Evolutionary conservation across 805 yeast genomes (phyloP).

Genomic region (Yarrowia alimentaria): DNA sequence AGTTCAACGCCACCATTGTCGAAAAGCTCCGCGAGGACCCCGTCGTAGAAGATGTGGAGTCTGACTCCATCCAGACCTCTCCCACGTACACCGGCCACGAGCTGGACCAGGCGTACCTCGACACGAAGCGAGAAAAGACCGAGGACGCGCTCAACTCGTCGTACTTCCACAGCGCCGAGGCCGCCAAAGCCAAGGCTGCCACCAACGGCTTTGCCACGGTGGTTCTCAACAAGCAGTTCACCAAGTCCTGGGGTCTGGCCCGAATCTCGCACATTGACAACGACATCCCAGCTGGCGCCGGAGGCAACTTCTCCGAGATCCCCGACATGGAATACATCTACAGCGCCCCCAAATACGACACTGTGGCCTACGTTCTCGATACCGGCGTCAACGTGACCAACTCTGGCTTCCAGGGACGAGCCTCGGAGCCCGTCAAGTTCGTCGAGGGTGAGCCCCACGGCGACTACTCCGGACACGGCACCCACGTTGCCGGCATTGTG

Average conservation of each 20-base stretch:
- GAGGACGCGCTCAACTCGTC: no score
- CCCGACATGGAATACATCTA: slow-evolving; percentile 11
- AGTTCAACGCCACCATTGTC: not conserved
- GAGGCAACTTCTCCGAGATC: slow-evolving; percentile 7
- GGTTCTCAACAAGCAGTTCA: slow-evolving; percentile 41
- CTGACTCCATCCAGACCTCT: slow-evolving; percentile 9
- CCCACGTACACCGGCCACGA: not conserved
- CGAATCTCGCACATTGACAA: slow-evolving; percentile 55
- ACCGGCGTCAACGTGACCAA: slow-evolving; percentile 81
- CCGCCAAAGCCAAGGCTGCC: not conserved
- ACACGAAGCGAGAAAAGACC: no score
- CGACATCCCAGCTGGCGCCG: slow-evolving; percentile 2
- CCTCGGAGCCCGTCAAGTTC: slow-evolving; percentile 79
- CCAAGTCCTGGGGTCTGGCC: slow-evolving; percentile 94
- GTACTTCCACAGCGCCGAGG: not conserved
- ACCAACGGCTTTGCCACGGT: not conserved
- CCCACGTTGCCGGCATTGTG: slow-evolving; percentile 93
- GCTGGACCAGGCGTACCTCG: no score
- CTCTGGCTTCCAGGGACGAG: slow-evolving; percentile 78
- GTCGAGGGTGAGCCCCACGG: slow-evolving; percentile 66
- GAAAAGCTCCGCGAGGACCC: not conserved
- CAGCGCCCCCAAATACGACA: slow-evolving; percentile 50
- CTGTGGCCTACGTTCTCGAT: slow-evolving; percentile 83
- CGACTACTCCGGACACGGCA: slow-evolving; percentile 94
- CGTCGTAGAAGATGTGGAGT: slow-evolving; percentile 4